Evolutionary conservation across 192 early-diverging fungal genomes (phyloP).

Genomic region (Linnemannia zychae): DNA sequence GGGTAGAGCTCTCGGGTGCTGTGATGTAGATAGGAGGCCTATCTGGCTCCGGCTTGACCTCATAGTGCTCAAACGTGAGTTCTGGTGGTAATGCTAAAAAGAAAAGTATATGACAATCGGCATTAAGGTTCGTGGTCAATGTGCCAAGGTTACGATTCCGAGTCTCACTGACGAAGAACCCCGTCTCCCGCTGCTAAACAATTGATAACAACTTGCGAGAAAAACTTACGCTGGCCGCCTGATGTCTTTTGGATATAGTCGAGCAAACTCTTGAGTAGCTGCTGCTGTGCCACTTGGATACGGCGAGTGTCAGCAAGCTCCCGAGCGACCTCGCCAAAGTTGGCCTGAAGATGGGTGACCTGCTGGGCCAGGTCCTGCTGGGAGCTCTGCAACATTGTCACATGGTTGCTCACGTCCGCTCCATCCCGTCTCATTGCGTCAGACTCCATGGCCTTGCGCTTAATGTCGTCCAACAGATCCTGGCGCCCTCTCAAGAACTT

Average conservation of each 20-base stretch:
- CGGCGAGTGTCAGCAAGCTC: slow-evolving; percentile 81
- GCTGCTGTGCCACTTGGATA: slow-evolving; percentile 78
- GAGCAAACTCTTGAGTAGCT: slow-evolving; percentile 75
- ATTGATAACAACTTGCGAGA: neutral
- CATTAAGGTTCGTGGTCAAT: neutral
- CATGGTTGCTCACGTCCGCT: slow-evolving; percentile 80
- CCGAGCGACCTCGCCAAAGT: slow-evolving; percentile 77
- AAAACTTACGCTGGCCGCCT: slow-evolving; percentile 57
- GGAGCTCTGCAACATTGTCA: slow-evolving; percentile 82
- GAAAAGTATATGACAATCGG: neutral
- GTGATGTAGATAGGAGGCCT: slow-evolving; percentile 70
- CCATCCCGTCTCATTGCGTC: slow-evolving; percentile 80
- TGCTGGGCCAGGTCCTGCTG: slow-evolving; percentile 84
- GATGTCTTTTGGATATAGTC: slow-evolving; percentile 64
- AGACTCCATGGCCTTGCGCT: slow-evolving; percentile 91
- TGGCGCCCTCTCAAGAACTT: slow-evolving; percentile 83
- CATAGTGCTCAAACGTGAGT: slow-evolving; percentile 60
- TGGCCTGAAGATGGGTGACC: slow-evolving; percentile 79
- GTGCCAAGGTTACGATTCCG: neutral
- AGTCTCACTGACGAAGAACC: neutral
- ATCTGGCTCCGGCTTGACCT: slow-evolving; percentile 60
- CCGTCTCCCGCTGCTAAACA: neutral
- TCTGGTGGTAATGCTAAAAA: slow-evolving; percentile 54
- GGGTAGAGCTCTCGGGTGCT: slow-evolving; percentile 60
- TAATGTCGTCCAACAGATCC: slow-evolving; percentile 90